phyloP scores from a whole-genome alignment of 2,329 filamentous ascomycete species.

The Beauveria scarabaeidicola region DNA sequence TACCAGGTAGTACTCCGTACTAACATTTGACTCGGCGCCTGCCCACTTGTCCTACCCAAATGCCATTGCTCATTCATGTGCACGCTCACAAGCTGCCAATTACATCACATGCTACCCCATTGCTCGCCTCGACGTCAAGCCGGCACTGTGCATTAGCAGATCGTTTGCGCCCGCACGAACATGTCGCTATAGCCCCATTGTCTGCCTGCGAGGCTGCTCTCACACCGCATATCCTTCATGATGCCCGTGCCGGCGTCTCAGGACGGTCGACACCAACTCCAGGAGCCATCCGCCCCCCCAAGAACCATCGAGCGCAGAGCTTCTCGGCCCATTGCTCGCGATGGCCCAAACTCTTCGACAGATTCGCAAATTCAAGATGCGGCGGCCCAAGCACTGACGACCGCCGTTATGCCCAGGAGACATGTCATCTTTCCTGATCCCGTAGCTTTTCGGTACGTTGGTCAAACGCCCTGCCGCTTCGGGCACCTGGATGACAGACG shows the following conservation, averaged over 20 bases:
- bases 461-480: not conserved
- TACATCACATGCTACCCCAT: constrained; percentile 17
- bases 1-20: not conserved
- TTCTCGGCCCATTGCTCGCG: constrained; percentile 17
- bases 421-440: constrained; percentile 51
- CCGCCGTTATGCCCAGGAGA: constrained; percentile 27
- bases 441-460: constrained; percentile 42
- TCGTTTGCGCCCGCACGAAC: not conserved
- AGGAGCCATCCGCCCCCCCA: constrained; percentile 17
- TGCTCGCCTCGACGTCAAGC: not conserved
- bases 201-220: constrained; percentile 19
- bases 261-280: constrained; percentile 21
- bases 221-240: constrained; percentile 32
- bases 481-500: too few relatives aligned
- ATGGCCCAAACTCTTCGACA: constrained; percentile 16
- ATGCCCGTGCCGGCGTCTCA: constrained; percentile 23
- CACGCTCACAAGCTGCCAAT: constrained; percentile 9
- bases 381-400: constrained; percentile 15
- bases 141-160: not conserved
- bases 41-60: not conserved
- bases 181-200: constrained; percentile 3
- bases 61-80: not conserved
- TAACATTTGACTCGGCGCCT: not conserved
- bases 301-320: constrained; percentile 17
- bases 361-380: constrained; percentile 13